phyloP scores from a whole-genome alignment of 768 basidiomycete genomes.

The Pleurotus platypus region DNA sequence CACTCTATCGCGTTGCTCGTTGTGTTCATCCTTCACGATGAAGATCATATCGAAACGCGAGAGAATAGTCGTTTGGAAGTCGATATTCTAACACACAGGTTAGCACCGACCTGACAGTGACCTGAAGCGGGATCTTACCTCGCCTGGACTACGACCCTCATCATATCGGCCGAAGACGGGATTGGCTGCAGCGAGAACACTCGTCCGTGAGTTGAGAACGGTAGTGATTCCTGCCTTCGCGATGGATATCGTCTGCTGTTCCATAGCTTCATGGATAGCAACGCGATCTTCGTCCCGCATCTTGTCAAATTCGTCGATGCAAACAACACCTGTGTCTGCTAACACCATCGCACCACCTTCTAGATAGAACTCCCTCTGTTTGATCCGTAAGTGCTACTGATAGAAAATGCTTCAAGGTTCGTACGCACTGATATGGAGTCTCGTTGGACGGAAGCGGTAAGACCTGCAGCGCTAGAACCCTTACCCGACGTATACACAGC shows the following conservation, averaged over 20 bases:
- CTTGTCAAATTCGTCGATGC: conserved; percentile 99
- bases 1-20: conserved; percentile 88
- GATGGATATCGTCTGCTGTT: conserved; percentile 99
- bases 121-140: conserved; percentile 43
- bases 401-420: neutral
- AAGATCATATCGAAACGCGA: conserved; percentile 99
- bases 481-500: conserved; percentile 99
- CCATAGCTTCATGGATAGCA: conserved; percentile 99
- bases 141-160: conserved; percentile 92
- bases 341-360: conserved; percentile 99
- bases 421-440: conserved; percentile 80
- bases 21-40: conserved; percentile 97
- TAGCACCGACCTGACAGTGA: no score
- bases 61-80: conserved; percentile 96
- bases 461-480: conserved; percentile 96
- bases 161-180: conserved; percentile 98
- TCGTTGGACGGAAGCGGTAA: conserved; percentile 95
- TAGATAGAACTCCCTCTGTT: conserved; percentile 93
- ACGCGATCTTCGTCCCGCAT: conserved; percentile 99
- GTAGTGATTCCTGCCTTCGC: conserved; percentile 99
- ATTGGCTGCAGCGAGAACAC: conserved; percentile 95
- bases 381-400: neutral
- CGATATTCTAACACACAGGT: conserved; percentile 65
- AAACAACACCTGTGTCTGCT: conserved; percentile 96
- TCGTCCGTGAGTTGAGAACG: conserved; percentile 92